Evolutionary conservation across 164 flowering plant species (phyloP).

Genomic region (Vitis labrusca): DNA sequence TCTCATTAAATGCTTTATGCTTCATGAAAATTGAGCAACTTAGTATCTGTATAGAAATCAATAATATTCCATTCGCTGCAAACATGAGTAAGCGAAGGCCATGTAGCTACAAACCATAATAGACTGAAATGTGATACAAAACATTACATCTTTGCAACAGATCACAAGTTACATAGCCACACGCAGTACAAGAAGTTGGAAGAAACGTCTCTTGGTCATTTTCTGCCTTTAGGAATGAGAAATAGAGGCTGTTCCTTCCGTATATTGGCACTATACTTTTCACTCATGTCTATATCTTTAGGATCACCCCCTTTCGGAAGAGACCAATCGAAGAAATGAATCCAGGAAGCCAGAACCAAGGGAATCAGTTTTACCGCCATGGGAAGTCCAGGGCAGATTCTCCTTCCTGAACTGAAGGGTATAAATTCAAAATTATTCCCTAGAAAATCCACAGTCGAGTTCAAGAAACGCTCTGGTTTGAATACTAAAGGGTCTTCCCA

Average conservation of each 20-base stretch:
- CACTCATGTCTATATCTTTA: slow-evolving; percentile 16
- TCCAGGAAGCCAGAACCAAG: slow-evolving; percentile 18
- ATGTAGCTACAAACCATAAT: no score
- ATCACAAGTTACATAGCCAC: no score
- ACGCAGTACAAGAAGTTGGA: no score
- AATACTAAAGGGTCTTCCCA: slow-evolving; percentile 18
- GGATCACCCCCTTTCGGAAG: slow-evolving; percentile 16
- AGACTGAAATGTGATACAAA: no score
- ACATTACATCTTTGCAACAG: no score
- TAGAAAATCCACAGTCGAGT: slow-evolving; percentile 4
- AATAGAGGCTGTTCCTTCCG: slow-evolving; percentile 13
- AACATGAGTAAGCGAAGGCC: no score
- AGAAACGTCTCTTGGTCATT: no score
- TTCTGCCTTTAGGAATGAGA: slow-evolving; percentile 8
- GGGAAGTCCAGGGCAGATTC: slow-evolving; percentile 29
- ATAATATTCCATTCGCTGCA: no score
- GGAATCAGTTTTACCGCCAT: slow-evolving; percentile 21
- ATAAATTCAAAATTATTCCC: slow-evolving; percentile 25
- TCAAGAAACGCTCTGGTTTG: slow-evolving; percentile 17
- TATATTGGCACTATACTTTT: slow-evolving; percentile 16
- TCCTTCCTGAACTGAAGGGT: slow-evolving; percentile 27
- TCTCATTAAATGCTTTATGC: no score
- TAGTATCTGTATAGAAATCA: no score
- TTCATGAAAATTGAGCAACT: no score
- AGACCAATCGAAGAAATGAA: slow-evolving; percentile 22